A percentile compares a stretch with the other conserved stretches of the same genome.
Evolutionary conservation across 257 asterid genomes (phyloP).

Genomic region (Solanum microdontum): DNA sequence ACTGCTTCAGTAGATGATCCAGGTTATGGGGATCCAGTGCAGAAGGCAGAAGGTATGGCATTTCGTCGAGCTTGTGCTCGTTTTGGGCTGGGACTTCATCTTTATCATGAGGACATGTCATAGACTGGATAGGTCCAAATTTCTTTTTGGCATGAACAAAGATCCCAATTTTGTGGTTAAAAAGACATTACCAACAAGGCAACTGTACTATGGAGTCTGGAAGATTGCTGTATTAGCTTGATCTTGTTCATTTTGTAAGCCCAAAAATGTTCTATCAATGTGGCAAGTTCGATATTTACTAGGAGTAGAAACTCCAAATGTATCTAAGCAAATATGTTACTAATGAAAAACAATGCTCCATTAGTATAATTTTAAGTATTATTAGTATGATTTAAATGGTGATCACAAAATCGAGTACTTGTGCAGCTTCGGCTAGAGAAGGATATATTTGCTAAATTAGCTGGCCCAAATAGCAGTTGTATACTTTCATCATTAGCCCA

Average conservation of each 20-base stretch:
- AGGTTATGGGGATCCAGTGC: slow-evolving; percentile 61
- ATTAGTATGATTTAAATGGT: neutral
- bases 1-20: slow-evolving; percentile 50
- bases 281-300: neutral
- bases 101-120: slow-evolving; percentile 67
- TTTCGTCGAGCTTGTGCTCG: slow-evolving; percentile 96
- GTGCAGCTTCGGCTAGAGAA: neutral
- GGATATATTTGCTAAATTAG: neutral
- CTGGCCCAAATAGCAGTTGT: neutral
- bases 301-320: neutral
- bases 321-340: neutral
- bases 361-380: neutral
- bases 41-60: slow-evolving; percentile 94
- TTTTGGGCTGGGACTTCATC: slow-evolving; percentile 85
- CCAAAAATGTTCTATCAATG: neutral
- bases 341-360: neutral
- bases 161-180: neutral
- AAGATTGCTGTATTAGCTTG: too few relatives aligned
- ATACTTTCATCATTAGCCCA: neutral
- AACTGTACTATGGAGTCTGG: neutral
- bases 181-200: neutral
- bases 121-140: slow-evolving; percentile 7
- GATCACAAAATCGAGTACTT: neutral
- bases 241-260: neutral
- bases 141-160: neutral